These are phyloP conservation scores for Chloranthus sessilifolius DNA, from an alignment of 164 flowering plant genomes.

Conservation along the genomic window DNA sequence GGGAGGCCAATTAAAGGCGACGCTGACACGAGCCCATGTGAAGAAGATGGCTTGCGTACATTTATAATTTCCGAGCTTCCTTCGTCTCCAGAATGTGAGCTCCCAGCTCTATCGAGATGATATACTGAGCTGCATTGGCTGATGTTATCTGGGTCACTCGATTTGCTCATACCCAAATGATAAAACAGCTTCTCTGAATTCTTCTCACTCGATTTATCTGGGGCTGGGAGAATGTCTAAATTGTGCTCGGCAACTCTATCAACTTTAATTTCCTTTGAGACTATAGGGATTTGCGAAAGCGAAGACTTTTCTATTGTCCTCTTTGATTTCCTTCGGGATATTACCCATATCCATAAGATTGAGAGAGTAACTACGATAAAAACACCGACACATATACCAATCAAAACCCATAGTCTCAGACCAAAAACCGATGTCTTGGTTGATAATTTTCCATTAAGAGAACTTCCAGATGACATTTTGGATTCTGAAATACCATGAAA, in stretches of 20 bases:
- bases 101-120: conserved; percentile 7
- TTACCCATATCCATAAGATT: conserved; percentile 4
- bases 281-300: conserved; percentile 2
- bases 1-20: conserved; percentile 11
- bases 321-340: conserved; percentile 4
- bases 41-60: conserved; percentile 3
- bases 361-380: conserved; percentile 3
- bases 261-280: conserved; percentile 10
- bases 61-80: conserved; percentile 3
- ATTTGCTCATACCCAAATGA: conserved; percentile 8
- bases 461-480: conserved; percentile 38
- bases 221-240: not conserved
- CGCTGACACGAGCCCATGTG: conserved; percentile 1
- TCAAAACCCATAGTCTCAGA: conserved; percentile 9
- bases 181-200: conserved; percentile 9
- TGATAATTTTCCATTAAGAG: conserved; percentile 43
- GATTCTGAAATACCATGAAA: not conserved
- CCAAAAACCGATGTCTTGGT: conserved; percentile 19
- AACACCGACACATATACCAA: conserved; percentile 6
- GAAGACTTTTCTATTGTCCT: conserved; percentile 4
- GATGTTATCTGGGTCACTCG: conserved; percentile 10
- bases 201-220: conserved; percentile 5
- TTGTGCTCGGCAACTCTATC: conserved; percentile 5
- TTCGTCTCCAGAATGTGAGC: conserved; percentile 10
- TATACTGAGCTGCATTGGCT: conserved; percentile 13